These are phyloP conservation scores for Malania oleifera DNA, from an alignment of 164 flowering plant species.

Conservation along the genomic window DNA sequence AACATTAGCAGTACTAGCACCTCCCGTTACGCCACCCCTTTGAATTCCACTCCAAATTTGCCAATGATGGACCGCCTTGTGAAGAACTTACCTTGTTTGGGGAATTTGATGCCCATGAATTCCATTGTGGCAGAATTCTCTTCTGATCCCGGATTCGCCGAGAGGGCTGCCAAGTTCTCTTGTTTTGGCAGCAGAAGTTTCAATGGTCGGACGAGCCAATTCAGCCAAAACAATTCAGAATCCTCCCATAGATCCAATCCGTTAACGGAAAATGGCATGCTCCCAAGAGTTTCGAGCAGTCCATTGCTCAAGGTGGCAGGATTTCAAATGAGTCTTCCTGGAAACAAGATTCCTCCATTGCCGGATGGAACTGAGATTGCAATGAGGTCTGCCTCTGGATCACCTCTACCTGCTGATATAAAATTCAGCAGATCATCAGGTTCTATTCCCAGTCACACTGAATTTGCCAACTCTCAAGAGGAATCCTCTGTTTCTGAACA, in stretches of 20 bases:
- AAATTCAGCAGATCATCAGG: conserved; percentile 9
- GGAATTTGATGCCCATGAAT: conserved; percentile 22
- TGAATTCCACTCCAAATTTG: conserved; percentile 63
- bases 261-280: conserved; percentile 28
- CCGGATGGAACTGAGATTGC: conserved; percentile 13
- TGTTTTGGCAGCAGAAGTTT: conserved; percentile 54
- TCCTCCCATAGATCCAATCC: conserved; percentile 24
- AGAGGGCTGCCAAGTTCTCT: conserved; percentile 79
- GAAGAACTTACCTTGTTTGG: conserved; percentile 20
- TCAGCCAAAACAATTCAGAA: conserved; percentile 31
- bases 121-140: conserved; percentile 45
- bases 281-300: conserved; percentile 52
- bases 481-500: conserved; percentile 59
- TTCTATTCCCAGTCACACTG: conserved; percentile 16
- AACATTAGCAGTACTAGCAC: conserved; percentile 33
- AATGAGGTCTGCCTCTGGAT: neutral
- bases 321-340: conserved; percentile 26
- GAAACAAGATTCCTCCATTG: conserved; percentile 11
- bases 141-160: conserved; percentile 78
- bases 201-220: conserved; percentile 29
- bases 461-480: conserved; percentile 31
- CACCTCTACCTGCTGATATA: conserved; percentile 11
- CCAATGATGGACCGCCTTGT: conserved; percentile 31
- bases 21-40: conserved; percentile 53
- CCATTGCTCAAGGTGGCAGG: conserved; percentile 47